phyloP scores from a whole-genome alignment of 768 basidiomycete genomes.

The Lactarius quietus region DNA sequence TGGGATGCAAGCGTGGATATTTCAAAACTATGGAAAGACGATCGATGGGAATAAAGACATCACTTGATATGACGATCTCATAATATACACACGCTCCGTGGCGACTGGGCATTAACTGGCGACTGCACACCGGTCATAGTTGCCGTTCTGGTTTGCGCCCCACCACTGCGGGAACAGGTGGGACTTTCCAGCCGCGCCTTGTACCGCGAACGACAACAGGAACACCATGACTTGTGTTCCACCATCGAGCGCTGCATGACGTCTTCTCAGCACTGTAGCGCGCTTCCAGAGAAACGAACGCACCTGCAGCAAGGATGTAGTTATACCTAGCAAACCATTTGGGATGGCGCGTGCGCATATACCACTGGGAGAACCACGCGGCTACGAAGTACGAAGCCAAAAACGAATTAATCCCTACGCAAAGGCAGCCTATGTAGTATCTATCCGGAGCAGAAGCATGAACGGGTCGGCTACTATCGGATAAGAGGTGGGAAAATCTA shows the following conservation, averaged over 20 bases:
- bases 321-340: slow-evolving; percentile 42
- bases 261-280: slow-evolving; percentile 30
- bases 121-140: slow-evolving; percentile 30
- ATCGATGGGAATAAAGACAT: background rate
- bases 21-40: too few relatives aligned
- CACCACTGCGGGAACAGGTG: slow-evolving; percentile 55
- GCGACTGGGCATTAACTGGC: background rate
- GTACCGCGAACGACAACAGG: slow-evolving; percentile 25
- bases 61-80: too few relatives aligned
- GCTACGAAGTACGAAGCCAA: slow-evolving; percentile 40
- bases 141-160: slow-evolving; percentile 51
- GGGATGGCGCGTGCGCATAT: slow-evolving; percentile 38
- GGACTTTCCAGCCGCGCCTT: slow-evolving; percentile 46
- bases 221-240: slow-evolving; percentile 51
- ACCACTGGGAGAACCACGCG: slow-evolving; percentile 47
- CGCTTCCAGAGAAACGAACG: background rate
- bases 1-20: too few relatives aligned
- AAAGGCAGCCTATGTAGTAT: slow-evolving; percentile 49
- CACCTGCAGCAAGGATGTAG: slow-evolving; percentile 38
- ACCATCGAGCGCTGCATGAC: slow-evolving; percentile 38
- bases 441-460: slow-evolving; percentile 28
- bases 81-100: too few relatives aligned
- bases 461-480: background rate
- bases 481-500: background rate
- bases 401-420: slow-evolving; percentile 49